Conservation (phyloP, 176 grass and related monocot species). For the Cenchrus americanus region DNA sequence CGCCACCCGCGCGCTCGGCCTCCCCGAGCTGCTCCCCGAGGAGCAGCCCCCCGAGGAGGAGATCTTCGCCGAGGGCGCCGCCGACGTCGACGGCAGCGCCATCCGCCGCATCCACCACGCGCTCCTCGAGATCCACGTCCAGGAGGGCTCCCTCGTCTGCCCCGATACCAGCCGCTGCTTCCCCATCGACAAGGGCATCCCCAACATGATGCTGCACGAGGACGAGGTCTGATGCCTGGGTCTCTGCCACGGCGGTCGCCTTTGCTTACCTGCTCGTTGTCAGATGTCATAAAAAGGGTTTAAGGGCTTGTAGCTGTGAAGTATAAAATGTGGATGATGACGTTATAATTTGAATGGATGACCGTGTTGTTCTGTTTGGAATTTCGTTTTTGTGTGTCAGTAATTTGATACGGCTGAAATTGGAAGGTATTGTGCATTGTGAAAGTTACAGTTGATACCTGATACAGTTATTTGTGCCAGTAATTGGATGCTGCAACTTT, state of each 20-base stretch:
- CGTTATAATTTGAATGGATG: conserved; percentile 19
- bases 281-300: conserved; percentile 14
- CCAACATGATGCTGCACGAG: conserved; percentile 98
- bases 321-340: conserved; percentile 15
- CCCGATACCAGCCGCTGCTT: conserved; percentile 76
- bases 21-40: conserved; percentile 56
- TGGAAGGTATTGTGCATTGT: neutral
- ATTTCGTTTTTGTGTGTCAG: neutral
- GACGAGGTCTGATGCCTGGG: conserved; percentile 66
- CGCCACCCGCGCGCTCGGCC: conserved; percentile 57
- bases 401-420: neutral
- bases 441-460: neutral
- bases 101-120: conserved; percentile 85
- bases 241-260: neutral
- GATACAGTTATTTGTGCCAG: neutral
- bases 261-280: conserved; percentile 7
- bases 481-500: neutral
- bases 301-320: conserved; percentile 20
- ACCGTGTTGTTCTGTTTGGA: neutral
- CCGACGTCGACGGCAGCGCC: conserved; percentile 54
- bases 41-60: conserved; percentile 59
- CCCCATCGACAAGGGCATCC: conserved; percentile 90
- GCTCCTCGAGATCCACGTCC: conserved; percentile 83
- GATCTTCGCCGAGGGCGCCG: conserved; percentile 68
- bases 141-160: conserved; percentile 88